phyloP scores from a whole-genome alignment of 176 grass and related monocot species.

The Oryza nivara region DNA sequence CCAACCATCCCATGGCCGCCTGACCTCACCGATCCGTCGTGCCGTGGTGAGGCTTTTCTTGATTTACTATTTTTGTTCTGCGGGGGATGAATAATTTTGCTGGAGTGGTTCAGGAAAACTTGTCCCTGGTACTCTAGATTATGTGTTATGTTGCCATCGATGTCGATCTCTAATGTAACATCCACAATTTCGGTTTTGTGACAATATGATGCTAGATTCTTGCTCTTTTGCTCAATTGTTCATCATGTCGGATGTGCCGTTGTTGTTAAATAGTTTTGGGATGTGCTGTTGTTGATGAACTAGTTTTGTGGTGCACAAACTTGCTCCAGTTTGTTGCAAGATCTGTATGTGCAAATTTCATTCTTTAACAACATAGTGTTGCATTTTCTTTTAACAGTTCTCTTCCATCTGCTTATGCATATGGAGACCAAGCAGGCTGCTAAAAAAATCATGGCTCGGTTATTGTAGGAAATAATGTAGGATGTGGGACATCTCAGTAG shows the following conservation, averaged over 20 bases:
- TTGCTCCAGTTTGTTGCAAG: background rate
- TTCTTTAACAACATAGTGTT: background rate
- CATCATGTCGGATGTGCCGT: background rate
- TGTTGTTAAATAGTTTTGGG: background rate
- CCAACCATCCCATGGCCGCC: slow-evolving; percentile 69
- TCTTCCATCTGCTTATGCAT: background rate
- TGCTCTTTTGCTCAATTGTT: background rate
- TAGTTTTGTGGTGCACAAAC: background rate
- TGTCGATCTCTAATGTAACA: slow-evolving; percentile 33
- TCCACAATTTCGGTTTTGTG: slow-evolving; percentile 23
- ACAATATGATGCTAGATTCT: slow-evolving; percentile 24
- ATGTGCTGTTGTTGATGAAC: background rate
- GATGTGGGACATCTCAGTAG: too few relatives aligned
- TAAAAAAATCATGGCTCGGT: too few relatives aligned
- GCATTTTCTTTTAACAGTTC: background rate
- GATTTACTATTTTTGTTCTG: slow-evolving; percentile 18
- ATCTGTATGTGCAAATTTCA: background rate
- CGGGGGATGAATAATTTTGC: slow-evolving; percentile 43
- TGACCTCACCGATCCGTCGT: slow-evolving; percentile 37
- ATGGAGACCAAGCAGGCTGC: too few relatives aligned
- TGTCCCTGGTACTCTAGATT: slow-evolving; percentile 15
- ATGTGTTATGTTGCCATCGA: background rate
- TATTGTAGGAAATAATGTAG: too few relatives aligned
- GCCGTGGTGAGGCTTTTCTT: slow-evolving; percentile 34
- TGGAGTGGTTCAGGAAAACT: slow-evolving; percentile 46